phyloP scores from a whole-genome alignment of 768 basidiomycete genomes.

The Xerocomus spinulosus region DNA sequence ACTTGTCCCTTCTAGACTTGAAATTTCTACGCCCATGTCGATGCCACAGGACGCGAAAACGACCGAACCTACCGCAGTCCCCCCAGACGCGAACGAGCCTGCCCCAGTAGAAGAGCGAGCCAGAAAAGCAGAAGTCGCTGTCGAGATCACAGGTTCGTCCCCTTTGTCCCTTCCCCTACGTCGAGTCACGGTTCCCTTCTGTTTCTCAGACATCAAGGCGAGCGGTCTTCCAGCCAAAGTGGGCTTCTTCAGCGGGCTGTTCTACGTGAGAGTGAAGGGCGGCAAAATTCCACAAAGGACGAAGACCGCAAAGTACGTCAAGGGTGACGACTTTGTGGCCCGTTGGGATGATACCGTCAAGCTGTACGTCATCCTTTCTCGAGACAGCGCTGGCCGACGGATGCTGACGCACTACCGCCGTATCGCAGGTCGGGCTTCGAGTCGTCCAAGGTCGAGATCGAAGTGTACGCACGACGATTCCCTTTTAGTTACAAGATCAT shows the following conservation, averaged over 20 bases:
- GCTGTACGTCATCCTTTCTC: constrained; percentile 9
- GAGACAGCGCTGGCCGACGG: not conserved
- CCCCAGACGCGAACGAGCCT: not conserved
- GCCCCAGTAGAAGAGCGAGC: not conserved
- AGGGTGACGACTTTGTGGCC: constrained; percentile 27
- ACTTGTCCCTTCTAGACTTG: not conserved
- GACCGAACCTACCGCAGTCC: not conserved
- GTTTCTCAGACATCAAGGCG: constrained; percentile 28
- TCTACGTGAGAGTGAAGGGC: constrained; percentile 28
- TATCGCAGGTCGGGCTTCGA: constrained; percentile 26
- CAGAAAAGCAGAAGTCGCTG: constrained; percentile 15
- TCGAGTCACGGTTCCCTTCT: no score
- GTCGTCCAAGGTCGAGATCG: constrained; percentile 32
- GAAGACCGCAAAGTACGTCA: constrained; percentile 23
- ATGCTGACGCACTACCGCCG: not conserved
- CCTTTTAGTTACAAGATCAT: constrained; percentile 32
- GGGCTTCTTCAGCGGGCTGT: constrained; percentile 27
- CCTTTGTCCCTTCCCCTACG: not conserved
- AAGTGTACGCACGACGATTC: constrained; percentile 30
- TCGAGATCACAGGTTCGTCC: constrained; percentile 27
- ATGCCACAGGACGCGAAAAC: constrained; percentile 4
- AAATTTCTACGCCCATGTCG: constrained; percentile 9
- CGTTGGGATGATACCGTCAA: constrained; percentile 25
- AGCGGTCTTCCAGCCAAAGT: constrained; percentile 32
- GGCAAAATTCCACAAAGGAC: constrained; percentile 26